phyloP scores from a whole-genome alignment of 257 asterid genomes.

The Fraxinus pennsylvanica region DNA sequence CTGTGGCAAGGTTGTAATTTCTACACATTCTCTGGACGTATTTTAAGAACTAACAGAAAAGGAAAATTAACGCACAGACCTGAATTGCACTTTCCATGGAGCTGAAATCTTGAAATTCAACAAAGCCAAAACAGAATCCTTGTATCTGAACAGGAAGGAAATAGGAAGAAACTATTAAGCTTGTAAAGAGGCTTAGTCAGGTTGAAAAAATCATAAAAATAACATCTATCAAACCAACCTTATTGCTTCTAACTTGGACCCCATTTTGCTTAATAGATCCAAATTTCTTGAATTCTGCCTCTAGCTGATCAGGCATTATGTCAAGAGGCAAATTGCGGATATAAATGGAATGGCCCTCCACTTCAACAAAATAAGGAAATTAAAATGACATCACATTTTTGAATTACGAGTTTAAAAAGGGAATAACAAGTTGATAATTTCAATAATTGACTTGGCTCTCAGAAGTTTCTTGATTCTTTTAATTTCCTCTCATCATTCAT shows the following conservation, averaged over 20 bases:
- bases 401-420: neutral
- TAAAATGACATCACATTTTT: constrained; percentile 7
- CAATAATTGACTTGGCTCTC: constrained; percentile 12
- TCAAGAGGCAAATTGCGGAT: constrained; percentile 74
- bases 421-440: neutral
- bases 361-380: constrained; percentile 37
- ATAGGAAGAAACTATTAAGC: constrained; percentile 11
- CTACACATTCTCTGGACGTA: constrained; percentile 1
- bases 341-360: constrained; percentile 82
- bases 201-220: constrained; percentile 11
- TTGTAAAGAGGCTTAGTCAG: neutral
- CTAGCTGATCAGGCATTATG: constrained; percentile 64
- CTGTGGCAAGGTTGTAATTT: neutral
- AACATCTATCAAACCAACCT: constrained; percentile 44
- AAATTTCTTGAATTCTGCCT: constrained; percentile 67
- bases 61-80: constrained; percentile 39
- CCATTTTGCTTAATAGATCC: constrained; percentile 81
- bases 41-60: constrained; percentile 15
- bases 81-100: constrained; percentile 82
- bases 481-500: neutral
- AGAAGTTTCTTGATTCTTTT: neutral
- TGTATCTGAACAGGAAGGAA: constrained; percentile 54
- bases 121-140: constrained; percentile 88
- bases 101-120: constrained; percentile 70
- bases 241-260: constrained; percentile 83